A percentile compares a stretch with the other conserved stretches of the same genome.
phyloP scores from a whole-genome alignment of 768 basidiomycete genomes.

The Phlegmacium glaucopus region DNA sequence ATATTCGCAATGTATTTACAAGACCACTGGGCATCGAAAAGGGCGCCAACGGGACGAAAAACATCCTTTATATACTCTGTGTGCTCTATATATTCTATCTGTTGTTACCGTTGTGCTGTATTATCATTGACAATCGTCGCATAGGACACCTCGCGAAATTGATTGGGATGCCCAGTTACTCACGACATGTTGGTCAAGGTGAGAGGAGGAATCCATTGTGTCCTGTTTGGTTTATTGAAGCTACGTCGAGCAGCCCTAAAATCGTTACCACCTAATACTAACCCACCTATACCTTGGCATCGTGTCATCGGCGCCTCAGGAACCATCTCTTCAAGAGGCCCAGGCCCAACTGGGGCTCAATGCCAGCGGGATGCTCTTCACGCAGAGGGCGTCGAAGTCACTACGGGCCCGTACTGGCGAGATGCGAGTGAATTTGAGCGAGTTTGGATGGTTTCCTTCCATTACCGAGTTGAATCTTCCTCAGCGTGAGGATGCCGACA shows the following conservation, averaged over 20 bases:
- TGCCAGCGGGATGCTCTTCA: conserved; percentile 73
- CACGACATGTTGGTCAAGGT: conserved; percentile 85
- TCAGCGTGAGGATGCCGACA: no score
- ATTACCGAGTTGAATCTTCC: no score
- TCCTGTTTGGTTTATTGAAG: not conserved
- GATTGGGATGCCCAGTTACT: conserved; percentile 74
- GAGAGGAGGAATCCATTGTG: not conserved
- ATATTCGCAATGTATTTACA: no score
- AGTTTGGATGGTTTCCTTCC: conserved; percentile 69
- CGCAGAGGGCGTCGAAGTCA: conserved; percentile 81
- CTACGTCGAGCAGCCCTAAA: conserved; percentile 61
- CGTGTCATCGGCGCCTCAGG: conserved; percentile 72
- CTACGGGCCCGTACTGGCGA: conserved; percentile 50
- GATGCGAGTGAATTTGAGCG: conserved; percentile 51
- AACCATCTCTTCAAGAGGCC: conserved; percentile 77
- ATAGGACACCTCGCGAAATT: conserved; percentile 78
- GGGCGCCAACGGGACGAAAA: no score
- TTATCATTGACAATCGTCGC: no score
- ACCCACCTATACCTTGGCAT: conserved; percentile 78
- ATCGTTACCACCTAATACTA: conserved; percentile 54
- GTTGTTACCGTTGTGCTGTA: no score
- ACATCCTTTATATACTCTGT: no score
- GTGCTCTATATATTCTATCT: no score
- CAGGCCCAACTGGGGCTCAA: conserved; percentile 75
- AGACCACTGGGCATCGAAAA: no score